A percentile compares a stretch with the other conserved stretches of the same genome.
Evolutionary conservation across 2,329 filamentous ascomycete species (phyloP).

Genomic region (Diaporthe citri): DNA sequence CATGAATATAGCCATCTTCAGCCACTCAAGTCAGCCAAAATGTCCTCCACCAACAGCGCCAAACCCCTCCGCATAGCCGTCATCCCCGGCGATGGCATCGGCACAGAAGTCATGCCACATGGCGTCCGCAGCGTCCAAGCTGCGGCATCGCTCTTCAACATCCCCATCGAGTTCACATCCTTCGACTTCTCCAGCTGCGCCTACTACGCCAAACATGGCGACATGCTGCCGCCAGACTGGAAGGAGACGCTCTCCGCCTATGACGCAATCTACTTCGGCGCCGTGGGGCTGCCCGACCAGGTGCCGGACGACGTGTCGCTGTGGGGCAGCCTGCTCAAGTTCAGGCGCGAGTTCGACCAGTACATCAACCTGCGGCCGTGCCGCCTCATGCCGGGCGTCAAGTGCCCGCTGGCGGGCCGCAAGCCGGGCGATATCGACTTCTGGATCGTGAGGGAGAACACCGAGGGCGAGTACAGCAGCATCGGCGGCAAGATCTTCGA

Average conservation of each 20-base stretch:
- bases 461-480: constrained; percentile 73
- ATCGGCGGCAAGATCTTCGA: constrained; percentile 72
- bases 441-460: constrained; percentile 75
- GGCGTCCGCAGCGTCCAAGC: constrained; percentile 72
- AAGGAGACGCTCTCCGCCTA: constrained; percentile 68
- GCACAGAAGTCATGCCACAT: constrained; percentile 74
- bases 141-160: constrained; percentile 59
- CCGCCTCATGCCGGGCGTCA: constrained; percentile 70
- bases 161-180: constrained; percentile 69
- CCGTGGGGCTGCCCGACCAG: constrained; percentile 67
- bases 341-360: constrained; percentile 76
- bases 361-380: constrained; percentile 78
- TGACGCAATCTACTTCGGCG: constrained; percentile 77
- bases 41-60: constrained; percentile 4
- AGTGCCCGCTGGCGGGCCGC: constrained; percentile 66
- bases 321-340: constrained; percentile 76
- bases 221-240: constrained; percentile 59
- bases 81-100: constrained; percentile 79
- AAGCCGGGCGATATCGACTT: constrained; percentile 72
- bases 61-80: constrained; percentile 61
- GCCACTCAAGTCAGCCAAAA: not conserved
- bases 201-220: constrained; percentile 63
- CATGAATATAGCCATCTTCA: not conserved
- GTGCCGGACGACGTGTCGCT: constrained; percentile 77
- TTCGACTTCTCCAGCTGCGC: constrained; percentile 77